Evolutionary conservation across 2,329 filamentous ascomycete genomes (phyloP).

Genomic region (Cladosporium sphaerospermum): DNA sequence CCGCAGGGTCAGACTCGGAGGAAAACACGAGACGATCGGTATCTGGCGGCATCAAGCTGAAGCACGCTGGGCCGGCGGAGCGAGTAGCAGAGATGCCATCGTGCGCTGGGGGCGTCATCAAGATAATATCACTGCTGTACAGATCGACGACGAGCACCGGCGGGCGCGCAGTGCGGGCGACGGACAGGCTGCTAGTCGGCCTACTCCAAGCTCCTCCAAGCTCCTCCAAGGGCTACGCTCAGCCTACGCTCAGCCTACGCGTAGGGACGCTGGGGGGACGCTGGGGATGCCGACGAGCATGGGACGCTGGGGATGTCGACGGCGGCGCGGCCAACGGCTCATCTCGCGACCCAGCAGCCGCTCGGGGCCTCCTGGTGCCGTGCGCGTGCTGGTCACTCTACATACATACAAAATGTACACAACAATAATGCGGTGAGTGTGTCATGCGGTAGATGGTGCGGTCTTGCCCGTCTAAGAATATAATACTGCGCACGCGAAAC

Average conservation of each 20-base stretch:
- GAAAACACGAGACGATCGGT: constrained; percentile 1
- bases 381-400: too few relatives aligned
- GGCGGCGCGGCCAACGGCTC: constrained; percentile 1
- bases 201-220: background rate
- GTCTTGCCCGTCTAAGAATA: background rate
- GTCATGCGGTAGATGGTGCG: background rate
- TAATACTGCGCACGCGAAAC: too few relatives aligned
- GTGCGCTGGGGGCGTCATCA: background rate
- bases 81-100: background rate
- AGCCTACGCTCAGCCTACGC: too few relatives aligned
- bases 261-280: too few relatives aligned
- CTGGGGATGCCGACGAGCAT: background rate
- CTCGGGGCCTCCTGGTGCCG: too few relatives aligned
- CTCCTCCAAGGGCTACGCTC: background rate
- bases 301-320: constrained; percentile 1
- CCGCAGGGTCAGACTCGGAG: background rate
- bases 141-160: too few relatives aligned
- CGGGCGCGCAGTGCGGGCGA: background rate
- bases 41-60: background rate
- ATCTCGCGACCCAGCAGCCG: constrained; percentile 9
- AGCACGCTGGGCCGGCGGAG: background rate
- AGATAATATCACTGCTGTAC: too few relatives aligned
- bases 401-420: too few relatives aligned
- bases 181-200: background rate
- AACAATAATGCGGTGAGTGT: too few relatives aligned